phyloP scores from a whole-genome alignment of 352 stramenopile species.

The Phytophthora pseudosyringae region DNA sequence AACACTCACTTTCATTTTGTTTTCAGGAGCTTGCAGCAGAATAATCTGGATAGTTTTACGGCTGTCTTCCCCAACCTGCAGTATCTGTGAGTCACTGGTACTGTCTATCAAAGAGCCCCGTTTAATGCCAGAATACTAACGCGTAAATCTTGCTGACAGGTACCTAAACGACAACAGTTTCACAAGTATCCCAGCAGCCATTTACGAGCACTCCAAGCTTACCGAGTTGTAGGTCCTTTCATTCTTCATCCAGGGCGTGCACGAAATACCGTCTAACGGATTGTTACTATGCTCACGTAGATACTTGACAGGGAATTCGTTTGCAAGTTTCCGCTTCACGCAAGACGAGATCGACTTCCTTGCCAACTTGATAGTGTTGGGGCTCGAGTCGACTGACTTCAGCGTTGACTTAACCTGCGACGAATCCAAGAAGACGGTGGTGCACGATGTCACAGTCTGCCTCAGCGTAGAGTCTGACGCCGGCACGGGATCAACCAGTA shows the following conservation, averaged over 20 bases:
- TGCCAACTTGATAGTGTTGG: slow-evolving; percentile 31
- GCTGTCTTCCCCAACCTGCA: slow-evolving; percentile 57
- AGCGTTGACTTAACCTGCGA: slow-evolving; percentile 35
- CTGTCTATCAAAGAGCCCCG: too few species aligned
- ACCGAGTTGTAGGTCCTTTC: background rate
- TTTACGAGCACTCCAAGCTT: slow-evolving; percentile 43
- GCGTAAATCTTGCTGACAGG: too few species aligned
- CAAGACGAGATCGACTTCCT: slow-evolving; percentile 36
- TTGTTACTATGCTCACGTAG: background rate
- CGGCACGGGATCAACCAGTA: slow-evolving; percentile 1
- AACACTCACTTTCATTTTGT: background rate
- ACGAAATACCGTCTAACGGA: too few species aligned
- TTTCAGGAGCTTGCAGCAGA: slow-evolving; percentile 55
- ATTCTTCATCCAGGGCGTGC: too few species aligned
- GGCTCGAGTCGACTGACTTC: slow-evolving; percentile 40
- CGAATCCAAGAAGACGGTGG: slow-evolving; percentile 24
- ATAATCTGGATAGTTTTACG: slow-evolving; percentile 57
- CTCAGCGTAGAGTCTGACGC: slow-evolving; percentile 20
- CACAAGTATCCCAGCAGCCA: slow-evolving; percentile 47
- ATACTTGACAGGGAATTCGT: slow-evolving; percentile 49
- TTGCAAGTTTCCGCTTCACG: slow-evolving; percentile 41
- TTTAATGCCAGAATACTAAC: too few species aligned
- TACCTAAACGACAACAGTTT: slow-evolving; percentile 57
- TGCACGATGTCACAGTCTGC: slow-evolving; percentile 35
- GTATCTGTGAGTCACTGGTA: slow-evolving; percentile 28